phyloP scores from a whole-genome alignment of 2,329 filamentous ascomycete species.

The Scleromitrula shiraiana region DNA sequence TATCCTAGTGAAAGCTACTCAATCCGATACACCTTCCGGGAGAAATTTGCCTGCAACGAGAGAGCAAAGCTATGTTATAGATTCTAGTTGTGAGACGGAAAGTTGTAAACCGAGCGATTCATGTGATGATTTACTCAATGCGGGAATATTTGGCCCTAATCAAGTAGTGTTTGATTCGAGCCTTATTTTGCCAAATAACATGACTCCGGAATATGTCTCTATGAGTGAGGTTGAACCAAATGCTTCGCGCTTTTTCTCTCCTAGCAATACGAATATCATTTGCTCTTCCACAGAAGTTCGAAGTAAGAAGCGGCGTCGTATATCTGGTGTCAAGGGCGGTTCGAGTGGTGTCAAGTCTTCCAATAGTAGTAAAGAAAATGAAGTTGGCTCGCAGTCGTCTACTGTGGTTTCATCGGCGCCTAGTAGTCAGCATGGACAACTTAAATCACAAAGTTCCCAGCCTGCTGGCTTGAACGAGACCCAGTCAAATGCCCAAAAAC shows the following conservation, averaged over 20 bases:
- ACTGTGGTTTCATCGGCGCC: background rate
- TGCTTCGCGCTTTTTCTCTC: background rate
- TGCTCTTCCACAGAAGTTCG: background rate
- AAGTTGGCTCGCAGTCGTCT: background rate
- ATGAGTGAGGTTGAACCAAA: slow-evolving; percentile 6
- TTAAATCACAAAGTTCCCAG: background rate
- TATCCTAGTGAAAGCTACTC: background rate
- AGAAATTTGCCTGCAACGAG: slow-evolving; percentile 5
- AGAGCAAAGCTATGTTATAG: slow-evolving; percentile 6
- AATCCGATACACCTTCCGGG: background rate
- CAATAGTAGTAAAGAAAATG: background rate
- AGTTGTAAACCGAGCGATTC: background rate
- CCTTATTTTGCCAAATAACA: background rate
- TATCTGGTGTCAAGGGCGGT: background rate
- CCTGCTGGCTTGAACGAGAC: background rate
- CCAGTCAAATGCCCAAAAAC: background rate
- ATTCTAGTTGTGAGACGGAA: background rate
- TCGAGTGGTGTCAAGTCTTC: background rate
- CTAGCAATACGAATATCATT: slow-evolving; percentile 1
- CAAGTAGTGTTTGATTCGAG: background rate
- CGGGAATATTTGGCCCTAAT: background rate
- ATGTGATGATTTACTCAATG: slow-evolving; percentile 1
- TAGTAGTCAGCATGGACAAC: background rate
- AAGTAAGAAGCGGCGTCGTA: background rate
- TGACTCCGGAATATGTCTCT: slow-evolving; percentile 2